Base-by-base conservation (phyloP, 2,329 filamentous ascomycete species). In the Ascochyta viciae-villosae region DNA sequence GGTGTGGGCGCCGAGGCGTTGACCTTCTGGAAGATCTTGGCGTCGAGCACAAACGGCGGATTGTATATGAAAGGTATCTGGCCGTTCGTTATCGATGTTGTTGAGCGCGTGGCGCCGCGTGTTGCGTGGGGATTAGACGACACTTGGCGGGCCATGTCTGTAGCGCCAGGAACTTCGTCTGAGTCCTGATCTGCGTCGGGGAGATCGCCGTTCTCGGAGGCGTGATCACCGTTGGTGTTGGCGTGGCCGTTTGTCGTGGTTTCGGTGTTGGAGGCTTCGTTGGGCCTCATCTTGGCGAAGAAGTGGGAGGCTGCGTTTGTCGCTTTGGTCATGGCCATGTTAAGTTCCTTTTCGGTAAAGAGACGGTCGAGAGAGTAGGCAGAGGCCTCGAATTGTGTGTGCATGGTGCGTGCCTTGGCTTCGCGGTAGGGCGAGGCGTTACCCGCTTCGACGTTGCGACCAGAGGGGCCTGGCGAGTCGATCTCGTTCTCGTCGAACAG, bases 271-370 rank as follows among this genome's bases (percentile, higher is more conserved):
- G 63, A 55, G 22, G 62, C 41, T 19, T 77, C 72, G 24, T 71
- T 61, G 35, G 72, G 70, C 66, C 76, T 73, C 66, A 83, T 83
- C 52, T 84, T 83, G 51, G 84, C 80, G 71, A 88, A 87, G 74
- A 82, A 81, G 57, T 81, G 73, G 35, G 83, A 80, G 0, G 87
- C 83, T 5, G 85, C 85, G 27, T 83, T 78, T 46, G 85, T 83
- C 3, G 86, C 86, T 41, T 82, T 81, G 63, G 87, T 86, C 57
- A 85, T 85, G 51, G 85, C 83, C 70, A 85, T 78, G 47, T 82
- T 82, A 49, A 89, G 80, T 71, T 89, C 86, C 75, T 88, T 88
- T 58, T 89, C 86, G 3, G 85, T 88, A 68, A 89, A 89, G 15
- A 89, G 78, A n/a, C 82, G 81, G 52, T 87, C 82, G 53, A 89